Conservation (phyloP, 1,284 basidiomycete species). For the Tremellales sp. region DNA sequence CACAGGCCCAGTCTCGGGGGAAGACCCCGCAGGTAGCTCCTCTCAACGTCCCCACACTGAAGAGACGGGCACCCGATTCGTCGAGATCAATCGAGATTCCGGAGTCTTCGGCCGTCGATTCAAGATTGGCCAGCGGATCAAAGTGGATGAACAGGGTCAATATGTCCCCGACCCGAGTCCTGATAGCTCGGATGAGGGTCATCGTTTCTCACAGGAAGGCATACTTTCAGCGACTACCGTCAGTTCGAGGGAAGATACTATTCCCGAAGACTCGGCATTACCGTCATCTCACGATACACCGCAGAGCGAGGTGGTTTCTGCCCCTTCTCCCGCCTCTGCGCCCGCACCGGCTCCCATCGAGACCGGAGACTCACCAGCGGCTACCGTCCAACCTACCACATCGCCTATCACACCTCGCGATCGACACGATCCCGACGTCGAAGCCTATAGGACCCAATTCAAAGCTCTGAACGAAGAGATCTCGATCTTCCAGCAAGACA, state of each 20-base stretch:
- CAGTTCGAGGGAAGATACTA: no score
- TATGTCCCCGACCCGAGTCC: conserved; percentile 37
- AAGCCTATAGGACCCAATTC: conserved; percentile 56
- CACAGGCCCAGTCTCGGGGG: no score
- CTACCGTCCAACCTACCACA: not conserved
- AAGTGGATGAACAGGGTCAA: conserved; percentile 56
- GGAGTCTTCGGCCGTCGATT: conserved; percentile 71
- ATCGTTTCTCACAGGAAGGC: not conserved
- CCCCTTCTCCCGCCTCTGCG: not conserved
- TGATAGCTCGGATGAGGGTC: not conserved
- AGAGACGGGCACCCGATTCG: conserved; percentile 60
- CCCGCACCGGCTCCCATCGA: not conserved
- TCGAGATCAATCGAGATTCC: conserved; percentile 64
- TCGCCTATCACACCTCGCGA: conserved; percentile 1
- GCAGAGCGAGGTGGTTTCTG: no score
- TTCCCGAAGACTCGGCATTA: no score
- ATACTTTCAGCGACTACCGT: not conserved
- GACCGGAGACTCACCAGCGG: not conserved
- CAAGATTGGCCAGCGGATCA: conserved; percentile 60
- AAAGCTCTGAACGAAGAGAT: conserved; percentile 69
- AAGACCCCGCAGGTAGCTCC: no score
- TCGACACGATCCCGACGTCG: conserved; percentile 59
- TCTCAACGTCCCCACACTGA: not conserved
- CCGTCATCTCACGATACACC: not conserved
- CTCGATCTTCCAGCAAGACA: conserved; percentile 58